These are phyloP conservation scores for Xylaria scruposa DNA, from an alignment of 495 filamentous ascomycete genomes.

Conservation along the genomic window DNA sequence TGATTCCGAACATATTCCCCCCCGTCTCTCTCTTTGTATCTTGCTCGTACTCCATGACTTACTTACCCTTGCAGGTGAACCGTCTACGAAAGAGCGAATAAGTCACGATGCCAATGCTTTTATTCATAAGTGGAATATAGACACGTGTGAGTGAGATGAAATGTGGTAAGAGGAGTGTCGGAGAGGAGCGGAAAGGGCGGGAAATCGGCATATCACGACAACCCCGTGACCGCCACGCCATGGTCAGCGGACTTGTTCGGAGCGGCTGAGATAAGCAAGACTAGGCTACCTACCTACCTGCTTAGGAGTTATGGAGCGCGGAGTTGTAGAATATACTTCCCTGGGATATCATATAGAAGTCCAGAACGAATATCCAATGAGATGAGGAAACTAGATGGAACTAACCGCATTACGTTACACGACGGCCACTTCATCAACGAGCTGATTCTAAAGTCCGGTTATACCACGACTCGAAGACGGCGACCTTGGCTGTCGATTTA, in stretches of 20 bases:
- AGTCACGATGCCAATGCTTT: background rate
- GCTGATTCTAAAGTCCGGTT: background rate
- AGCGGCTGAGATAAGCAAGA: conserved; percentile 2
- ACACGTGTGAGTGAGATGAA: background rate
- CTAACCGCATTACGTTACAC: background rate
- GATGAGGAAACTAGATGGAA: background rate
- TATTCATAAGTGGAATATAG: background rate
- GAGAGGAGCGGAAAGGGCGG: background rate
- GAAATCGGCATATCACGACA: background rate
- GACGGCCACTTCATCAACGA: background rate
- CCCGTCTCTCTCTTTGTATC: background rate
- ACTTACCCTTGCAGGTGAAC: background rate
- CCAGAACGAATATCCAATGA: background rate
- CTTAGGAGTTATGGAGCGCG: background rate
- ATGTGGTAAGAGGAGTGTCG: background rate
- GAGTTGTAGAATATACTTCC: background rate
- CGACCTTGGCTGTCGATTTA: background rate
- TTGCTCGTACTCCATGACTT: background rate
- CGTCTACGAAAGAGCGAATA: background rate
- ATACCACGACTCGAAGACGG: background rate
- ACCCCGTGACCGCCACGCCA: background rate
- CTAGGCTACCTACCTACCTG: background rate
- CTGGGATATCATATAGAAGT: background rate
- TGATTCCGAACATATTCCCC: background rate
- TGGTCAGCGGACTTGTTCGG: background rate